phyloP scores from a whole-genome alignment of 2,329 filamentous ascomycete species.

The Aspergillus alliaceus region DNA sequence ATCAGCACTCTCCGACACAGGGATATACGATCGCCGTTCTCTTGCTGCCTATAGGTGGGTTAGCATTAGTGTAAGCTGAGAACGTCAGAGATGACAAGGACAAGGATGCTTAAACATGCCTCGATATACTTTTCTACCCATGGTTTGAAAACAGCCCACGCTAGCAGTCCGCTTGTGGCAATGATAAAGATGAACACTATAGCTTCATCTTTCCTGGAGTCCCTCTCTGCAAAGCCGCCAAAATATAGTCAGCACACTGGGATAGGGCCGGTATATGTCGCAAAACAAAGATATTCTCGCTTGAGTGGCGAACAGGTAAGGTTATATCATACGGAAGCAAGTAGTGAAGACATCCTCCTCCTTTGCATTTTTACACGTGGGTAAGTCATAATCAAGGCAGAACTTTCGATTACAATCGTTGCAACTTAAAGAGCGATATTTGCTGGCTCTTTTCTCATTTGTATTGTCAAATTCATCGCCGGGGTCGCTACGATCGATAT shows the following conservation, averaged over 20 bases:
- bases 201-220: constrained; percentile 66
- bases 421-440: constrained; percentile 53
- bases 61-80: background rate
- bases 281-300: background rate
- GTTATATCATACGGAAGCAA: constrained; percentile 59
- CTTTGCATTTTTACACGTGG: constrained; percentile 61
- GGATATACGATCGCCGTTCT: constrained; percentile 53
- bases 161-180: constrained; percentile 60
- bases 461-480: constrained; percentile 14
- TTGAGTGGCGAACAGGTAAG: background rate
- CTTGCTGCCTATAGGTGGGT: constrained; percentile 40
- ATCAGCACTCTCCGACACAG: constrained; percentile 40
- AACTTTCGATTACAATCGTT: constrained; percentile 68
- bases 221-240: constrained; percentile 53
- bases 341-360: constrained; percentile 66
- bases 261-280: background rate
- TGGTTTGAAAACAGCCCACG: constrained; percentile 61
- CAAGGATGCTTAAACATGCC: constrained; percentile 32
- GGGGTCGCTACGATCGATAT: constrained; percentile 17
- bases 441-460: constrained; percentile 29
- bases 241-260: background rate
- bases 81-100: background rate
- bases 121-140: constrained; percentile 59
- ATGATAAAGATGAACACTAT: constrained; percentile 68
- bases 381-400: constrained; percentile 62